Evolutionary conservation across 352 stramenopile species (phyloP), one percentile per base, ranked within the genome.

Genomic region (Phytopythium litorale): DNA sequence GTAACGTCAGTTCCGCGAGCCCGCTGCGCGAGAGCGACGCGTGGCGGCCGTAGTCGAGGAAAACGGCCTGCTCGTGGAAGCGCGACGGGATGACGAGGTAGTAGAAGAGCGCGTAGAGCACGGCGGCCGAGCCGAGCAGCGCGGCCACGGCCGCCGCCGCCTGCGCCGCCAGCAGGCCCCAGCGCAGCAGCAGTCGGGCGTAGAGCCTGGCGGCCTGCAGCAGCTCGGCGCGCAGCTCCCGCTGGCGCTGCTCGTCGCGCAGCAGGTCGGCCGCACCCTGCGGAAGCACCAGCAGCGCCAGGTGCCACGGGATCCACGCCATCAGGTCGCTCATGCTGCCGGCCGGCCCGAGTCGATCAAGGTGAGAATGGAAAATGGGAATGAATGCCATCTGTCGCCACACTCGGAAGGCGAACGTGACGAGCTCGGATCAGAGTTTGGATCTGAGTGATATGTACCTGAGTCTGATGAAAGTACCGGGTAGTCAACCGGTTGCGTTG

Each of bases 11-110:
- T n/a, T 30, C 21, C 4, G 40, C 40, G 19, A 50, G 46, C 0
- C 64, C 56, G 30, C 43, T 38, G 53, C 40, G 18, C 56, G 48
- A 60, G n/a, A 86, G 69, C 13, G 64, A 67, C 15, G 62, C 69
- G 64, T 92, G 85, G 55, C 63, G 54, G 30, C 85, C 85, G 30
- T 94, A 94, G 68, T 94, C 62, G 42, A 94, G 88, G 61, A 87
- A 84, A 37, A 90, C 71, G 19, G 89, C 70, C 48, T 91, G 85
- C 56, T 94, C 82, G 56, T 91, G 82, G 52, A 89, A 80, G 23
- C 84, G 73, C 55, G 82, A 82, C 15, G 85, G 85, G 62, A 94
- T 92, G 37, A 94, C 65, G 23, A 91, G 50, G 62, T 86, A 88
- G 77, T 94, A 94, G 12, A 94, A 60, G 56, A 84, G 32, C 7